Evolutionary conservation across 164 flowering plant genomes (phyloP).

Genomic region (Liriodendron chinense): DNA sequence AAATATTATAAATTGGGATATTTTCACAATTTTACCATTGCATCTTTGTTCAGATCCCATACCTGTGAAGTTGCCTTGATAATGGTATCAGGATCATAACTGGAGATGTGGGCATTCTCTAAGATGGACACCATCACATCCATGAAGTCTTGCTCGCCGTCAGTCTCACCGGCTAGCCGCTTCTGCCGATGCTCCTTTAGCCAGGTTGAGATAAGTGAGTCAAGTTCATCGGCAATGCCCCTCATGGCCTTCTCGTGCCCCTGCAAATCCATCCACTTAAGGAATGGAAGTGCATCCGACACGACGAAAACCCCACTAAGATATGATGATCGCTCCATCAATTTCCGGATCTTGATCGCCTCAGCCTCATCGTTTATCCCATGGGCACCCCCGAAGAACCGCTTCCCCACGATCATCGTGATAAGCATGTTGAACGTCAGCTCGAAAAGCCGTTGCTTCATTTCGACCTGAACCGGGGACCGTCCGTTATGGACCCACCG

Average conservation of each 20-base stretch:
- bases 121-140: slow-evolving; percentile 7
- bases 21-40: background rate
- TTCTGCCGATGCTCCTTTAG: slow-evolving; percentile 2
- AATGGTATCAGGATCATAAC: slow-evolving; percentile 10
- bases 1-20: background rate
- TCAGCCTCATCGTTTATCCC: background rate
- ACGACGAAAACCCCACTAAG: slow-evolving; percentile 11
- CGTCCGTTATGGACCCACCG: slow-evolving; percentile 2
- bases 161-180: slow-evolving; percentile 18
- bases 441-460: slow-evolving; percentile 16
- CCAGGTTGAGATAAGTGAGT: slow-evolving; percentile 14
- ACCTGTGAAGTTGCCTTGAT: slow-evolving; percentile 10
- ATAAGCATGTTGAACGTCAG: slow-evolving; percentile 14
- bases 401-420: slow-evolving; percentile 24
- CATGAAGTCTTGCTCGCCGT: slow-evolving; percentile 8
- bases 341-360: slow-evolving; percentile 9
- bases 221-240: slow-evolving; percentile 16
- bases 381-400: slow-evolving; percentile 1
- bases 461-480: slow-evolving; percentile 11
- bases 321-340: background rate
- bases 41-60: background rate
- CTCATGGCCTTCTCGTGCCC: slow-evolving; percentile 25
- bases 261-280: slow-evolving; percentile 20
- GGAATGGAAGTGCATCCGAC: slow-evolving; percentile 24
- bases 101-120: background rate